Evolutionary conservation across 306 rosid genomes (phyloP), one percentile per base, ranked within the genome.

Genomic region (Fragaria nilgerrensis): DNA sequence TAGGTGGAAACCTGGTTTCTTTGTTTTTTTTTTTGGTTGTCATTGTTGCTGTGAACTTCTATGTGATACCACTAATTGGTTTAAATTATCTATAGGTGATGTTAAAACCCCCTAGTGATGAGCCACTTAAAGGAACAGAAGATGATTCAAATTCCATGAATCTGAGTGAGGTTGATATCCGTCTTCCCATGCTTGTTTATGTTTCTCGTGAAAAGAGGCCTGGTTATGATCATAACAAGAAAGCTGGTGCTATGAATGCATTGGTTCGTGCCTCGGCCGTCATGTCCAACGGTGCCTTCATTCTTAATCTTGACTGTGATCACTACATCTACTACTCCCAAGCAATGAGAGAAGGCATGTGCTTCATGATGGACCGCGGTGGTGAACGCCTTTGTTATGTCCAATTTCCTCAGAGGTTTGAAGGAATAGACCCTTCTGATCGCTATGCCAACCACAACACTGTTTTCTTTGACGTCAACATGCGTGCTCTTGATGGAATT

Each of bases 161-260:
- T 79, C 82, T 89, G 22, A 68, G 82, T 37, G 92, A 88, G 82
- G 87, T 88, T 73, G 97, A 91, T 75, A 89, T 89, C 72, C 97
- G 97, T 36, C 92, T 91, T 77, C 97, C 97, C 36, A 79, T 89
- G 94, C 93, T 91, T 20, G 96, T 91, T 72, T 89, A 91, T 41
- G 87, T 89, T 80, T 87, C 96, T 64, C 96, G 96, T 15, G 96
- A 91, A 77, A 91, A 91, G 74, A 83, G 96, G 76, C 90, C 96
- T 13, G 94, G 97, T 62, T 89, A 89, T 75, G 97, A 91, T 81
- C 97, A 91, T 87, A 91, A 91, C 90, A 91, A 91, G 83, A 91
- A 91, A 78, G 97, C 94, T 0, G 97, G 97, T 55, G 97, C 97
- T 8, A 91, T 91, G 97, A 91, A 91, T 75, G 97, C 94, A 15